Evolutionary conservation across 352 stramenopile species (phyloP).

Genomic region (Pythium phragmiticola): DNA sequence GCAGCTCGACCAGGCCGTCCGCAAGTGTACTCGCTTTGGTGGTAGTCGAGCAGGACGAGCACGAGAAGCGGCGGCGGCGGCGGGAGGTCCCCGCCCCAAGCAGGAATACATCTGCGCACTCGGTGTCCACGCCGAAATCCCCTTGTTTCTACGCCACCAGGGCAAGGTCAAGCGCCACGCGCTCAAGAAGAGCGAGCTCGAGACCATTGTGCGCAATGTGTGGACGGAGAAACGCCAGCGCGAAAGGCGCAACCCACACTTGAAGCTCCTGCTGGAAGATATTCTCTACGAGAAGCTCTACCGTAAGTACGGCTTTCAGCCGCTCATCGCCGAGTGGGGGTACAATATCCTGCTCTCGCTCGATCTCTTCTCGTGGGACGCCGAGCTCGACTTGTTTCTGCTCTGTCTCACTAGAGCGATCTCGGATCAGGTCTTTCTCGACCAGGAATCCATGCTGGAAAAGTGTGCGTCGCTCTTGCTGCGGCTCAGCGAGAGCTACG

Average conservation of each 20-base stretch:
- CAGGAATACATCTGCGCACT: slow-evolving; percentile 63
- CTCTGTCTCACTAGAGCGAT: slow-evolving; percentile 66
- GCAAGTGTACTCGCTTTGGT: slow-evolving; percentile 26
- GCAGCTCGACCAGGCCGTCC: slow-evolving; percentile 48
- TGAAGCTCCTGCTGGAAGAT: slow-evolving; percentile 51
- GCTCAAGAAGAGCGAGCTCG: slow-evolving; percentile 70
- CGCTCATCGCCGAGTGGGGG: slow-evolving; percentile 80
- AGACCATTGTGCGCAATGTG: slow-evolving; percentile 65
- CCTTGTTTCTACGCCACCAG: slow-evolving; percentile 71
- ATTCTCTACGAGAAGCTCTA: slow-evolving; percentile 77
- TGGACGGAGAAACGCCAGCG: slow-evolving; percentile 77
- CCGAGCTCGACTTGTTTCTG: slow-evolving; percentile 78
- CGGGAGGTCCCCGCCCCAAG: slow-evolving; percentile 26
- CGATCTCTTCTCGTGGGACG: slow-evolving; percentile 68
- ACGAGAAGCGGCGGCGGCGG: not conserved
- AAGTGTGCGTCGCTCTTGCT: slow-evolving; percentile 51
- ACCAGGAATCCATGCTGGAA: slow-evolving; percentile 68
- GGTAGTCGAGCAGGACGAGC: not conserved
- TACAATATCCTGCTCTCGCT: slow-evolving; percentile 80
- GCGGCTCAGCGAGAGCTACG: slow-evolving; percentile 48
- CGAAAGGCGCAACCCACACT: slow-evolving; percentile 49
- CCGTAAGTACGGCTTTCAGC: slow-evolving; percentile 80
- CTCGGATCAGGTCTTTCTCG: slow-evolving; percentile 65
- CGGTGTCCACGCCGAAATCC: slow-evolving; percentile 53
- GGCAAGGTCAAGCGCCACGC: slow-evolving; percentile 60